Evolutionary conservation across 768 basidiomycete genomes (phyloP).

Genomic region (Imleria badia): DNA sequence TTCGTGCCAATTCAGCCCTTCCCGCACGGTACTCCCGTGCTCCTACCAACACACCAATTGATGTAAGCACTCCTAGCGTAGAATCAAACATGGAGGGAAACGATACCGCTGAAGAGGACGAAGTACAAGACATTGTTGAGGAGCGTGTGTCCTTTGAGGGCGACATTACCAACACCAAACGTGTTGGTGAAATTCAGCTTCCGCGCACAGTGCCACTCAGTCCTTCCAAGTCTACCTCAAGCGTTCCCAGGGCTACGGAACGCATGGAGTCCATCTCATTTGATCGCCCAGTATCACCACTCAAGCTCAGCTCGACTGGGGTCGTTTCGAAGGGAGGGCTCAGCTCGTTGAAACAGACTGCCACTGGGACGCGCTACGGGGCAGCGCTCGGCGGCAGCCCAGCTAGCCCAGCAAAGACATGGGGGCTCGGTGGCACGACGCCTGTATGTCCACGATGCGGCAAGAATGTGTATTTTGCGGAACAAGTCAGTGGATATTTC

Average conservation of each 20-base stretch:
- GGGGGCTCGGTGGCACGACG: slow-evolving; percentile 49
- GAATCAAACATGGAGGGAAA: slow-evolving; percentile 23
- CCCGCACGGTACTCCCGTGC: slow-evolving; percentile 37
- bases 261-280: not conserved
- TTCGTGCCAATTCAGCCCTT: slow-evolving; percentile 42
- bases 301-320: slow-evolving; percentile 28
- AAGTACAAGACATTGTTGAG: slow-evolving; percentile 30
- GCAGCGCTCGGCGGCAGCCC: slow-evolving; percentile 47
- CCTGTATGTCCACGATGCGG: slow-evolving; percentile 68
- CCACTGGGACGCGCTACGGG: slow-evolving; percentile 70
- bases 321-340: slow-evolving; percentile 4
- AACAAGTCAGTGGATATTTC: slow-evolving; percentile 51
- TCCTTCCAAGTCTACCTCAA: slow-evolving; percentile 29
- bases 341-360: slow-evolving; percentile 39
- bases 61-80: not conserved
- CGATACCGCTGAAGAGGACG: slow-evolving; percentile 27
- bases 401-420: slow-evolving; percentile 44
- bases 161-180: slow-evolving; percentile 46
- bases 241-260: slow-evolving; percentile 2
- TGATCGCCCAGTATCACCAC: slow-evolving; percentile 25
- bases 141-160: slow-evolving; percentile 24
- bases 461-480: slow-evolving; percentile 83
- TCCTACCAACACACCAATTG: slow-evolving; percentile 13
- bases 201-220: slow-evolving; percentile 57
- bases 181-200: slow-evolving; percentile 43